Evolutionary conservation across 768 basidiomycete genomes (phyloP).

Genomic region (Porphyrellus cyaneotinctus): DNA sequence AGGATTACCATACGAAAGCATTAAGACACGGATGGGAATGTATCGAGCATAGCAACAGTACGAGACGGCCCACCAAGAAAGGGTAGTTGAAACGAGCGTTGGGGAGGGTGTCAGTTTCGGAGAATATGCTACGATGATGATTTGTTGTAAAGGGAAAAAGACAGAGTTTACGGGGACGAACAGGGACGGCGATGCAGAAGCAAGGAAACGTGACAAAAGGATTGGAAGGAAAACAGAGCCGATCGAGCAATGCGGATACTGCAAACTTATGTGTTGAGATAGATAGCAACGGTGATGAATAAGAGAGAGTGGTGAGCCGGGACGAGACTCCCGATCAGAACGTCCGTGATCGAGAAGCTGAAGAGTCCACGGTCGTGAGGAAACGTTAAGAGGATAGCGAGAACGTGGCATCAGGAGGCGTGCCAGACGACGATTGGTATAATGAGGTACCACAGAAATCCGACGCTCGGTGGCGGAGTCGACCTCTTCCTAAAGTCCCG

Average conservation of each 20-base stretch:
- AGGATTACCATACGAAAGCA: slow-evolving; percentile 34
- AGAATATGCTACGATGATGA: slow-evolving; percentile 21
- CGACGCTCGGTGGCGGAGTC: slow-evolving; percentile 8
- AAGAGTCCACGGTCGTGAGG: slow-evolving; percentile 15
- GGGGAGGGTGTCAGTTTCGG: slow-evolving; percentile 25
- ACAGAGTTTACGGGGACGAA: slow-evolving; percentile 18
- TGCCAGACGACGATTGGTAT: slow-evolving; percentile 13
- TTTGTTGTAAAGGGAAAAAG: slow-evolving; percentile 12
- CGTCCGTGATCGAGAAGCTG: slow-evolving; percentile 12
- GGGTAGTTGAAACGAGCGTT: slow-evolving; percentile 28
- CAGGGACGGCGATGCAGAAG: slow-evolving; percentile 24
- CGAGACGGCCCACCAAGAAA: slow-evolving; percentile 29
- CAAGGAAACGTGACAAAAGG: slow-evolving; percentile 22
- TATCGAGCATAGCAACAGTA: slow-evolving; percentile 35
- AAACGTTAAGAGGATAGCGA: slow-evolving; percentile 11
- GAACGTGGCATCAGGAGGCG: neutral
- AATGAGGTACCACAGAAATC: slow-evolving; percentile 18
- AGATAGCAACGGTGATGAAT: slow-evolving; percentile 24
- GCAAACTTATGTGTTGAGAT: slow-evolving; percentile 23
- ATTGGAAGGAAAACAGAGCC: slow-evolving; percentile 18
- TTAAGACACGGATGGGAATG: slow-evolving; percentile 33
- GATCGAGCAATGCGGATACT: slow-evolving; percentile 23
- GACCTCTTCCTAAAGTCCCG: slow-evolving; percentile 18
- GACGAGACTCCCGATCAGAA: slow-evolving; percentile 19
- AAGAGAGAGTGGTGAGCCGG: slow-evolving; percentile 13